These are phyloP conservation scores for Cardiosporidium cionae DNA, from an alignment of 169 alveolate genomes.

Conservation along the genomic window DNA sequence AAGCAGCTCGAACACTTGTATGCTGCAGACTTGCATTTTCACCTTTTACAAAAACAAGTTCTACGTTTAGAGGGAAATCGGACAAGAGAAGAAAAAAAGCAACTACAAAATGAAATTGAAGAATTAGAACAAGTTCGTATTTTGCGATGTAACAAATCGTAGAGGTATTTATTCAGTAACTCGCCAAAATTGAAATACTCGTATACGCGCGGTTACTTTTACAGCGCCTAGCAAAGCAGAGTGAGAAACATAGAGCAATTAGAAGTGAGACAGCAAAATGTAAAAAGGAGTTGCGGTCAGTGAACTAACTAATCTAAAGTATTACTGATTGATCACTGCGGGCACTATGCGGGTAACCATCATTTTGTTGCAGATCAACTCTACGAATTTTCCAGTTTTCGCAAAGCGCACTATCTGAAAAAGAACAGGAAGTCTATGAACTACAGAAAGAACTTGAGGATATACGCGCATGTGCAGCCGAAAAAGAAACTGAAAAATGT, in stretches of 20 bases:
- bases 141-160: neutral
- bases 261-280: neutral
- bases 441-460: too few relatives aligned
- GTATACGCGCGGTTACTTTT: too few relatives aligned
- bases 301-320: too few relatives aligned
- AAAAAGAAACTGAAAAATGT: too few relatives aligned
- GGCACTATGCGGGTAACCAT: too few relatives aligned
- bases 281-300: neutral
- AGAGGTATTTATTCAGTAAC: neutral
- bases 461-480: too few relatives aligned
- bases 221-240: neutral
- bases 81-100: neutral
- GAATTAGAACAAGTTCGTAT: neutral
- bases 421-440: too few relatives aligned
- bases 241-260: neutral
- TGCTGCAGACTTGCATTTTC: neutral
- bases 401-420: too few relatives aligned
- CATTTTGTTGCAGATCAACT: too few relatives aligned
- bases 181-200: neutral
- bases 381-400: too few relatives aligned
- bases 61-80: neutral
- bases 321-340: too few relatives aligned
- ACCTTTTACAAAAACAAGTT: neutral
- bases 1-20: neutral
- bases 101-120: neutral